Conservation (phyloP, 2,329 filamentous ascomycete species). For the Stagonosporopsis vannaccii region DNA sequence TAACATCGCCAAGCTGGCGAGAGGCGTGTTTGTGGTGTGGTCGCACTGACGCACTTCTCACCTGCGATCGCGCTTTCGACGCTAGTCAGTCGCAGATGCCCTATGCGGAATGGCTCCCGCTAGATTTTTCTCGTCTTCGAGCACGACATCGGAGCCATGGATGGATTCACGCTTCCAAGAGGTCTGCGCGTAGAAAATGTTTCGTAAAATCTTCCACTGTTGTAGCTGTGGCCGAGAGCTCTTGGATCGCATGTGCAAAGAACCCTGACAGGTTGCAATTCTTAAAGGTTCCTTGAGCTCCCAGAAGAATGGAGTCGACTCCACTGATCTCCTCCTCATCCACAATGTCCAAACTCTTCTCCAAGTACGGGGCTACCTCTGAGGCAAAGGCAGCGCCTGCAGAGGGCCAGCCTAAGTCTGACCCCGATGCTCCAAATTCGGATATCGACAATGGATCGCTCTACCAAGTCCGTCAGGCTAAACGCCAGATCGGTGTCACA, state of each 20-base stretch:
- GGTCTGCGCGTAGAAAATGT: conserved; percentile 15
- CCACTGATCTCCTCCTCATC: conserved; percentile 19
- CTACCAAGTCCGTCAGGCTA: conserved; percentile 35
- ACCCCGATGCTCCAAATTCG: conserved; percentile 15
- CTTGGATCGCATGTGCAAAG: conserved; percentile 13
- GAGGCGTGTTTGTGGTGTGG: conserved; percentile 9
- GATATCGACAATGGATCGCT: conserved; percentile 35
- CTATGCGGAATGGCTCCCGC: conserved; percentile 2
- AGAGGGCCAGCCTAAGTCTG: conserved; percentile 13
- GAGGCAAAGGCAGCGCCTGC: conserved; percentile 11
- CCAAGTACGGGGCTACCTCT: conserved; percentile 19
- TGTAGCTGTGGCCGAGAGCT: conserved; percentile 11
- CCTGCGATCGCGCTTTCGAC: conserved; percentile 12
- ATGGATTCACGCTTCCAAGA: conserved; percentile 9
- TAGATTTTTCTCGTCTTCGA: conserved; percentile 9
- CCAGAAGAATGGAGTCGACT: conserved; percentile 14
- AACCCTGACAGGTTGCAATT: neutral
- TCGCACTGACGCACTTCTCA: conserved; percentile 2
- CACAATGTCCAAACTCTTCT: conserved; percentile 26
- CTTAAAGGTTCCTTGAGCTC: conserved; percentile 9
- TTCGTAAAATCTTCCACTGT: conserved; percentile 15
- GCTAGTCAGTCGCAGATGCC: conserved; percentile 12
- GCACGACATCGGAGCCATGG: conserved; percentile 19
- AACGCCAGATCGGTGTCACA: conserved; percentile 39
- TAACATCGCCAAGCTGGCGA: conserved; percentile 10